phyloP scores from a whole-genome alignment of 345 rosid species.

The Lepidium sativum region DNA sequence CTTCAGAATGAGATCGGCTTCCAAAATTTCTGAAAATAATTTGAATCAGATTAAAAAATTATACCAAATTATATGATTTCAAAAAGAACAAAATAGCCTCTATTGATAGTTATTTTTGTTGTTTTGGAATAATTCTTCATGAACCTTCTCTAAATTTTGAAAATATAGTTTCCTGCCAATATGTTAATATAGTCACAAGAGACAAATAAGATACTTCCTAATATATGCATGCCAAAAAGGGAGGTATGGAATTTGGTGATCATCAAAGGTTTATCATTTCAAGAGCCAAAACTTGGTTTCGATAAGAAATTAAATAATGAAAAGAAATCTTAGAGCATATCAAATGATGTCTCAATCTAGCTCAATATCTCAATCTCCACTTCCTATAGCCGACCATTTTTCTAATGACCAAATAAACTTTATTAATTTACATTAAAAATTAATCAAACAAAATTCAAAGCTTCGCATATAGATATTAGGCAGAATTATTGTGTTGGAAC shows the following conservation, averaged over 20 bases:
- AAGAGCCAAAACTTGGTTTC: not conserved
- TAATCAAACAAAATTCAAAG: not conserved
- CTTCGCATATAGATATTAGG: not conserved
- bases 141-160: not conserved
- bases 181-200: not conserved
- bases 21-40: too few relatives aligned
- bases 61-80: too few relatives aligned
- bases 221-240: not conserved
- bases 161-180: too few relatives aligned
- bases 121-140: too few relatives aligned
- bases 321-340: not conserved
- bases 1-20: too few relatives aligned
- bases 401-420: not conserved
- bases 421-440: not conserved
- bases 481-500: not conserved
- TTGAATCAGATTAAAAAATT: too few relatives aligned
- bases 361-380: not conserved
- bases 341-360: not conserved
- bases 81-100: too few relatives aligned
- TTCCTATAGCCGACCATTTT: not conserved
- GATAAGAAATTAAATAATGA: not conserved
- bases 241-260: conserved; percentile 7
- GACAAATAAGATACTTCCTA: not conserved
- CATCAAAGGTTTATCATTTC: conserved; percentile 11
- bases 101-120: too few relatives aligned